Conservation (phyloP, 2,329 filamentous ascomycete genomes). For the Ilyonectria robusta region DNA sequence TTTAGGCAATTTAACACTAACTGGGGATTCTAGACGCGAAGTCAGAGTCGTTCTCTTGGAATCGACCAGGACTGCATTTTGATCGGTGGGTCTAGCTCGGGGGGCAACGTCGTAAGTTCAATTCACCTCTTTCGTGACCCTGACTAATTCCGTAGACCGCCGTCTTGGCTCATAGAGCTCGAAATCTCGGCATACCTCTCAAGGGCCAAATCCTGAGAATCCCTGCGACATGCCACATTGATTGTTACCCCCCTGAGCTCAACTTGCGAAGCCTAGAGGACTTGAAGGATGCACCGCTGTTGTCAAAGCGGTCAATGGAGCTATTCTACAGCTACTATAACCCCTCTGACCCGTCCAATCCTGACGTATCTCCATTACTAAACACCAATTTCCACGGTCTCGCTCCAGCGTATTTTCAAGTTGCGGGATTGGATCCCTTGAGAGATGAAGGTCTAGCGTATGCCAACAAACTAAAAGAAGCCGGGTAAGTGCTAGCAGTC, state of each 20-base stretch:
- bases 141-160: not conserved
- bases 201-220: constrained; percentile 14
- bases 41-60: not conserved
- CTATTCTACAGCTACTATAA: constrained; percentile 16
- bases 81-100: constrained; percentile 8
- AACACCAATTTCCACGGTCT: constrained; percentile 8
- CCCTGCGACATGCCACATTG: constrained; percentile 17
- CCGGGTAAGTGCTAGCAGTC: not conserved
- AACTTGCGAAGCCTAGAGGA: constrained; percentile 11
- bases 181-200: not conserved
- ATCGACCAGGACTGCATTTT: not conserved
- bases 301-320: constrained; percentile 16
- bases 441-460: constrained; percentile 15
- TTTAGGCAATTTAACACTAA: no score
- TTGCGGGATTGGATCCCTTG: constrained; percentile 14
- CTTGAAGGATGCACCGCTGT: constrained; percentile 3
- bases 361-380: constrained; percentile 12
- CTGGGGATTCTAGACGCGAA: no score
- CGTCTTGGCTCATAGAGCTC: constrained; percentile 10
- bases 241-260: constrained; percentile 4
- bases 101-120: constrained; percentile 5
- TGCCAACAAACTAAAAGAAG: constrained; percentile 1
- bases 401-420: constrained; percentile 13
- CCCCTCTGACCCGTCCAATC: not conserved
- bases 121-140: not conserved